Evolutionary conservation across 371 early-diverging fungal species (phyloP).

Genomic region (Funneliformis caledonium): DNA sequence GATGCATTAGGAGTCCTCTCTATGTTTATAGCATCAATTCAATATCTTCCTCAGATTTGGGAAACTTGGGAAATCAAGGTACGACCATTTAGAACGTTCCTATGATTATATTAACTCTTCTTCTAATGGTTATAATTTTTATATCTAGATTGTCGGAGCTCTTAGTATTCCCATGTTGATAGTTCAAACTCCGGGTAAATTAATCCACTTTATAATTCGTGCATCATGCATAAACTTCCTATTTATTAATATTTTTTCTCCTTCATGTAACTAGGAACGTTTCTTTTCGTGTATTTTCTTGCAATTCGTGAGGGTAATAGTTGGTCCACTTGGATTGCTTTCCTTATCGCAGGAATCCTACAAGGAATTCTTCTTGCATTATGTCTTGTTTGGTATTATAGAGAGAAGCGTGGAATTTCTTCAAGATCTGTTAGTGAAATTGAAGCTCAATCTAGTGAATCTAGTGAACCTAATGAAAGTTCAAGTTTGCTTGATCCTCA

Average conservation of each 20-base stretch:
- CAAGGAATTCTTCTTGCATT: conserved; percentile 82
- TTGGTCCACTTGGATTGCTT: conserved; percentile 93
- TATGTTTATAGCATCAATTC: conserved; percentile 73
- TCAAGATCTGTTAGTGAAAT: too few relatives aligned
- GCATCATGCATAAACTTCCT: not conserved
- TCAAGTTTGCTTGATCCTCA: not conserved
- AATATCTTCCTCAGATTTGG: conserved; percentile 90
- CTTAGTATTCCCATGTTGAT: conserved; percentile 93
- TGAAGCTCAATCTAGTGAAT: not conserved
- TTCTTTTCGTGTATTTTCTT: conserved; percentile 82
- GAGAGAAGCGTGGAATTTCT: conserved; percentile 47
- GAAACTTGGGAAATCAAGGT: conserved; percentile 79
- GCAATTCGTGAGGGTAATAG: conserved; percentile 86
- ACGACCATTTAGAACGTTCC: conserved; percentile 14
- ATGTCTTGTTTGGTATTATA: conserved; percentile 72
- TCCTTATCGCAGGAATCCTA: conserved; percentile 80
- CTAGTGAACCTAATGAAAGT: not conserved
- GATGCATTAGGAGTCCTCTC: conserved; percentile 79
- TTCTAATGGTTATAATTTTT: not conserved
- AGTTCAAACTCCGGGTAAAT: conserved; percentile 86
- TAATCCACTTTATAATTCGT: not conserved
- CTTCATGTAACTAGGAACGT: conserved; percentile 49
- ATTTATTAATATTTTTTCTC: not conserved
- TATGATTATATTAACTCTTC: not conserved
- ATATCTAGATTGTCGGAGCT: conserved; percentile 76